phyloP scores from a whole-genome alignment of 1,284 basidiomycete genomes.

The Rhodotorula glutinis region DNA sequence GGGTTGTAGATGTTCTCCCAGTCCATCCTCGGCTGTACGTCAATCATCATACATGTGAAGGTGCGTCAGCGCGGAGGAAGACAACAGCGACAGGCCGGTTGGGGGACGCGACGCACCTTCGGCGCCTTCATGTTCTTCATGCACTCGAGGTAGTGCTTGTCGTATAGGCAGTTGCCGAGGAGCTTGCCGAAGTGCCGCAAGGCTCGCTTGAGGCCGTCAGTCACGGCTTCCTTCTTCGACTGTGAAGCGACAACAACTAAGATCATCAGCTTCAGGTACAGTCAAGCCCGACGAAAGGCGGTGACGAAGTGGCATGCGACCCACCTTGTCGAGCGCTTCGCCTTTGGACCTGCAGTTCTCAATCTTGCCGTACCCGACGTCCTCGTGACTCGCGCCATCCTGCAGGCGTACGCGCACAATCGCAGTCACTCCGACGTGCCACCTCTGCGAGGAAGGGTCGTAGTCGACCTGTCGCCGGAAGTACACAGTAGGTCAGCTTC shows the following conservation, averaged over 20 bases:
- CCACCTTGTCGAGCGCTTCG: conserved; percentile 84
- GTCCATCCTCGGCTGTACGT: conserved; percentile 69
- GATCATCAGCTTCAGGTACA: background rate
- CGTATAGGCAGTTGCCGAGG: conserved; percentile 92
- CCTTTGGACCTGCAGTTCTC: conserved; percentile 85
- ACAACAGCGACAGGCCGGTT: too few species aligned
- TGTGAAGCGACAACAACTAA: conserved; percentile 50
- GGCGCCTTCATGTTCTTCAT: conserved; percentile 79
- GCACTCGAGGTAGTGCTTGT: conserved; percentile 80
- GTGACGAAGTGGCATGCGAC: conserved; percentile 38
- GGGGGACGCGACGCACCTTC: conserved; percentile 60
- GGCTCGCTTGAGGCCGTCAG: conserved; percentile 86
- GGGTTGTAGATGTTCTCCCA: conserved; percentile 65
- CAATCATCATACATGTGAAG: too few species aligned
- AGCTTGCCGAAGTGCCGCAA: conserved; percentile 90
- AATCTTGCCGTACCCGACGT: conserved; percentile 81
- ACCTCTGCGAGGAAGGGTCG: conserved; percentile 62
- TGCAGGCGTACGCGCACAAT: conserved; percentile 80
- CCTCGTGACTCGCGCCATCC: conserved; percentile 88
- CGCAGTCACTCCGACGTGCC: conserved; percentile 75
- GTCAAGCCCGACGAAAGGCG: background rate
- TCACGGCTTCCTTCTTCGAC: conserved; percentile 98
- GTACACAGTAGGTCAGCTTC: conserved; percentile 53
- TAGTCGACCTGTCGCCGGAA: conserved; percentile 56
- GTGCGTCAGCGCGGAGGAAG: too few species aligned